phyloP scores from a whole-genome alignment of 1,139 yeast genomes.

The Sugiyamaella sp. region DNA sequence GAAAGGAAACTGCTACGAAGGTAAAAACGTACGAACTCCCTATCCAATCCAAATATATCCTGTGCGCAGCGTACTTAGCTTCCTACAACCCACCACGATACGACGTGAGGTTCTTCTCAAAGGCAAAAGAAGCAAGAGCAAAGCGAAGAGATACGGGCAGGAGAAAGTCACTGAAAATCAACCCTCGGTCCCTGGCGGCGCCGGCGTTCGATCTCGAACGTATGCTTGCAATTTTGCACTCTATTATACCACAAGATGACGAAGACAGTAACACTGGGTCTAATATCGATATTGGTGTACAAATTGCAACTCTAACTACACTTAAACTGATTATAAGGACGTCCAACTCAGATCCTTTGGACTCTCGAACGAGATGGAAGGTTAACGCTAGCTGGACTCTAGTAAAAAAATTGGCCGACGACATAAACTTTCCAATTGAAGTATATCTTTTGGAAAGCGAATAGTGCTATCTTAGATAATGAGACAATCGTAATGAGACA shows the following conservation, averaged over 20 bases:
- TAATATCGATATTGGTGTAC: conserved; percentile 56
- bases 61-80: conserved; percentile 72
- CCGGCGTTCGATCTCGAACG: conserved; percentile 69
- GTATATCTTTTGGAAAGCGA: conserved; percentile 49
- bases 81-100: conserved; percentile 63
- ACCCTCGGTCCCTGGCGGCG: conserved; percentile 59
- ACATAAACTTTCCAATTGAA: conserved; percentile 57
- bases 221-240: conserved; percentile 64
- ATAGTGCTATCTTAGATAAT: neutral
- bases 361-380: conserved; percentile 66
- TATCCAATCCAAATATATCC: conserved; percentile 57
- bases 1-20: neutral
- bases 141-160: conserved; percentile 49
- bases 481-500: conserved; percentile 14
- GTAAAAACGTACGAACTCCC: conserved; percentile 45
- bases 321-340: conserved; percentile 56
- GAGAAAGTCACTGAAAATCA: conserved; percentile 52
- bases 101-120: conserved; percentile 64
- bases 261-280: conserved; percentile 36
- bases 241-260: conserved; percentile 47
- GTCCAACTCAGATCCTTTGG: conserved; percentile 58
- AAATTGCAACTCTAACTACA: conserved; percentile 61
- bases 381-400: conserved; percentile 60
- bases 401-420: conserved; percentile 54
- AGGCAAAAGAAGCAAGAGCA: conserved; percentile 54